Conservation (phyloP, 2,329 filamentous ascomycete species). For the Fusarium dimerum region DNA sequence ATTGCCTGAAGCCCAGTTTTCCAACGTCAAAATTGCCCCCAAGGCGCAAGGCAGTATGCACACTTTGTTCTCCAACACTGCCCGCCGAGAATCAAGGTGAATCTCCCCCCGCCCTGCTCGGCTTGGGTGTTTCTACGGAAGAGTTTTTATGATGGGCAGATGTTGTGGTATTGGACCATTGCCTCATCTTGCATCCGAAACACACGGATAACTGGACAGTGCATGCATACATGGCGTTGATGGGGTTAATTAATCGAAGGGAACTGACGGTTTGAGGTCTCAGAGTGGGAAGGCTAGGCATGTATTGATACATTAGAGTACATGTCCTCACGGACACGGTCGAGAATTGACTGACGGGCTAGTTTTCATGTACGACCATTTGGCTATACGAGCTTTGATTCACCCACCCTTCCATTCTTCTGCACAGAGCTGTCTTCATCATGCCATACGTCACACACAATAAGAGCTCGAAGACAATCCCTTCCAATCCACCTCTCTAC, state of each 20-base stretch:
- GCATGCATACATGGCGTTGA: not conserved
- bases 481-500: no score
- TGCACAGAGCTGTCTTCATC: no score
- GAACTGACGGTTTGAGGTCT: not conserved
- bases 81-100: not conserved
- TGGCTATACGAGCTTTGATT: no score
- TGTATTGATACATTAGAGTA: not conserved
- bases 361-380: not conserved
- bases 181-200: not conserved
- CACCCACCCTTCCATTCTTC: no score
- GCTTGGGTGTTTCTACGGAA: not conserved
- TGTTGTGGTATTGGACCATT: not conserved
- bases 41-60: constrained; percentile 67
- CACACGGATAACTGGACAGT: not conserved
- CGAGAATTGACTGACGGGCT: no score
- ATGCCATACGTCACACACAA: no score
- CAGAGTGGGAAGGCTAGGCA: not conserved
- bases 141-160: not conserved
- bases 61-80: constrained; percentile 40
- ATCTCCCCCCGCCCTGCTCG: not conserved
- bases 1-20: constrained; percentile 73
- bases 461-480: no score
- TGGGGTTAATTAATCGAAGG: not conserved
- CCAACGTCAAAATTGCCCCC: constrained; percentile 60
- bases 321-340: not conserved